These are phyloP conservation scores for Fusarium mexicanum DNA, from an alignment of 2,329 filamentous ascomycete species.

Conservation along the genomic window DNA sequence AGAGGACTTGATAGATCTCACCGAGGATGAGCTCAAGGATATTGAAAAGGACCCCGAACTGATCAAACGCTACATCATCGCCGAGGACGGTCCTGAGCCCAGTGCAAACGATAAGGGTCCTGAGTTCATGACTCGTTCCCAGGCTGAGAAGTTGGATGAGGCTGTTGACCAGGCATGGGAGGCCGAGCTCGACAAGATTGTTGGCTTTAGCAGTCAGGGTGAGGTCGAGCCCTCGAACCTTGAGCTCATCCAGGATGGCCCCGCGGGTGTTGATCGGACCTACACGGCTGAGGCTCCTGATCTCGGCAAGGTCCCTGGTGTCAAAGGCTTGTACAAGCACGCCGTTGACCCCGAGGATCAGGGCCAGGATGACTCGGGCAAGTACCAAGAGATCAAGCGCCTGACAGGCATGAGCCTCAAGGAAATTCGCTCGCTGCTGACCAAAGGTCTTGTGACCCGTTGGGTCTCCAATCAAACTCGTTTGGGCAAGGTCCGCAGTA, in stretches of 20 bases:
- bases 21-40: constrained; percentile 58
- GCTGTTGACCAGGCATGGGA: constrained; percentile 50
- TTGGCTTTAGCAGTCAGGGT: constrained; percentile 43
- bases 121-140: constrained; percentile 47
- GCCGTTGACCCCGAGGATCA: constrained; percentile 60
- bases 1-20: constrained; percentile 59
- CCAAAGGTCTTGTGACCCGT: constrained; percentile 79
- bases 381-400: constrained; percentile 62
- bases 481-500: constrained; percentile 87
- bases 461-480: constrained; percentile 91
- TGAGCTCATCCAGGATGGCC: constrained; percentile 51
- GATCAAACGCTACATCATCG: constrained; percentile 50
- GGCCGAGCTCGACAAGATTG: constrained; percentile 51
- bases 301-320: constrained; percentile 64
- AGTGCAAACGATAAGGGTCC: constrained; percentile 40
- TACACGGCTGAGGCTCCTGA: constrained; percentile 59
- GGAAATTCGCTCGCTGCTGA: constrained; percentile 64
- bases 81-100: constrained; percentile 42
- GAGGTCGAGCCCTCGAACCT: constrained; percentile 48
- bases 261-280: constrained; percentile 46
- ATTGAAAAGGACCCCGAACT: constrained; percentile 53
- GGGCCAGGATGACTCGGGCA: constrained; percentile 60
- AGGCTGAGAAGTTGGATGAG: constrained; percentile 52
- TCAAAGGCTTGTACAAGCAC: constrained; percentile 61
- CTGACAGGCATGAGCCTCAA: constrained; percentile 63